Base-by-base conservation (phyloP, 768 basidiomycete species). In the Chalciporus piperatus region DNA sequence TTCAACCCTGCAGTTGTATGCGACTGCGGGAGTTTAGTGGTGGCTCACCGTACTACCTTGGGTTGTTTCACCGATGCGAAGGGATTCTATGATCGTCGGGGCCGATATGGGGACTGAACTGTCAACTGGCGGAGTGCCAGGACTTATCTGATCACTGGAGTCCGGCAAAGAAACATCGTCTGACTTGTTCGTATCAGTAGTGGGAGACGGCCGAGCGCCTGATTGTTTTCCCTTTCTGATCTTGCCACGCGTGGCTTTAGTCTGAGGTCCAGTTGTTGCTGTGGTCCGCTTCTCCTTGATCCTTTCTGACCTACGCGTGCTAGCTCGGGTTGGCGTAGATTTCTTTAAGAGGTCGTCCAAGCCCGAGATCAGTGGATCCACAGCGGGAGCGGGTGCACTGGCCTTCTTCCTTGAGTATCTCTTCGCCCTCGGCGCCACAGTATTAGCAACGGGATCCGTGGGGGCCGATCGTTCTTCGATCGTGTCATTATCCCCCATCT, bases 361-460 rank as follows among this genome's bases (percentile, higher is more conserved):
- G 49, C 74, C 65, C 32, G 70, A 48, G 17, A 30, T 39, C 6
- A 48, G 51, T 2, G 45, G 43, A 47, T 35, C 47, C 16, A 50
- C 48, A 4, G 35, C 38, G 17, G 72, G 65, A 25, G 74, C 70
- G 6, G 73, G 66, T 22, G 58, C 57, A 32, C 69, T 68, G 16
- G 58, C 65, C 56, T 70, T 71, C 55, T 66, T 71, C n/a, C 35
- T 37, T 3, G 62, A 62, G 51, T 66, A 68, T 52, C 65, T 72
- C 49, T 68, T 75, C 4, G 58, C 54, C 25, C 53, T 48, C 4
- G 50, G 60, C 10, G 32, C 25, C 43, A 52, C 33, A 22, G 51
- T 45, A 17, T 25, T 43, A 7, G 57, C 47, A 11, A 51, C 40
- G 20, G 51, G 22, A 19, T 37, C 54, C 17, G 22, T 32, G 4